Conservation (phyloP, 2,329 filamentous ascomycete genomes). For the Neopestalotiopsis rosae region DNA sequence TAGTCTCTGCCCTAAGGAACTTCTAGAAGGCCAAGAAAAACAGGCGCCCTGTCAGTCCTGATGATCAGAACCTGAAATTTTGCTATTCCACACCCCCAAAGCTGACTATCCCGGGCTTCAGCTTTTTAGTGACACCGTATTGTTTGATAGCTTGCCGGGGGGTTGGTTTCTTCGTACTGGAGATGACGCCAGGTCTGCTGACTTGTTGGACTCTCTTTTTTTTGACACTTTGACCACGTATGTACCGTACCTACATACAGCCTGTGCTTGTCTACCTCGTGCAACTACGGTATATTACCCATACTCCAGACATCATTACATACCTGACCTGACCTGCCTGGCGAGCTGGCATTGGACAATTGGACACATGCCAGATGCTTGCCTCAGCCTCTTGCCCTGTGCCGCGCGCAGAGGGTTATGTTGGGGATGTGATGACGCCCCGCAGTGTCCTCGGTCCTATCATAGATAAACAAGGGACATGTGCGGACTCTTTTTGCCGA, state of each 20-base stretch:
- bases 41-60: neutral
- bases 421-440: slow-evolving; percentile 1
- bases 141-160: neutral
- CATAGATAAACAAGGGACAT: neutral
- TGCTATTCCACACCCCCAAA: neutral
- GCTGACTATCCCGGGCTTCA: neutral
- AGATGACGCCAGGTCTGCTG: slow-evolving; percentile 1
- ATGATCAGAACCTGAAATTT: slow-evolving; percentile 1
- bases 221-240: neutral
- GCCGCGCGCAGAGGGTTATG: neutral
- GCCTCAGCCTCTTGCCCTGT: neutral
- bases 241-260: neutral
- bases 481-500: neutral
- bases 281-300: no score
- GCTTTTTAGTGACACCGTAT: slow-evolving; percentile 1
- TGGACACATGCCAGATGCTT: neutral
- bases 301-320: no score
- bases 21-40: slow-evolving; percentile 18
- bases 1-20: slow-evolving; percentile 15
- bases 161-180: neutral
- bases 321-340: no score
- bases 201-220: neutral
- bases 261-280: neutral
- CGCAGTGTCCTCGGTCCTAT: neutral
- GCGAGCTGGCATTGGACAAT: no score